Percentiles rank a stretch among this genome's conserved stretches.
Conservation (phyloP, 768 basidiomycete species). For the Lentinula sp. region DNA sequence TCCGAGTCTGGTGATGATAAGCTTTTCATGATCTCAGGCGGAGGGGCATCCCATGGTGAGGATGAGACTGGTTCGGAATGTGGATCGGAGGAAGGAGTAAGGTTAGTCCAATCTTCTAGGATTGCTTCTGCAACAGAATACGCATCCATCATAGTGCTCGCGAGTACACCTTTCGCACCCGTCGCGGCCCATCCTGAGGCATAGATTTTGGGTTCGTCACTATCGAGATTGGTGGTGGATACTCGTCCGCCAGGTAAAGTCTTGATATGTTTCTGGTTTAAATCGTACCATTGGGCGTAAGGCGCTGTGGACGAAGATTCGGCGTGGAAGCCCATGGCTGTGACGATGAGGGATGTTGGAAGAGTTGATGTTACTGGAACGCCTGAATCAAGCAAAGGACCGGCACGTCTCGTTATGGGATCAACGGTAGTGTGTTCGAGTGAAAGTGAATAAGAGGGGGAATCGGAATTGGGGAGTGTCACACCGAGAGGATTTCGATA, state of each 20-base stretch:
- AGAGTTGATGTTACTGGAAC: slow-evolving; percentile 29
- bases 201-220: slow-evolving; percentile 46
- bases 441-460: slow-evolving; percentile 34
- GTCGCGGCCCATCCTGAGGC: slow-evolving; percentile 91
- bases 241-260: slow-evolving; percentile 41
- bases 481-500: slow-evolving; percentile 65
- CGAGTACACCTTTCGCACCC: slow-evolving; percentile 89
- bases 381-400: slow-evolving; percentile 42
- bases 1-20: slow-evolving; percentile 22
- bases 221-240: slow-evolving; percentile 34
- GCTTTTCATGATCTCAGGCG: slow-evolving; percentile 39
- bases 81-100: slow-evolving; percentile 10
- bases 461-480: background rate
- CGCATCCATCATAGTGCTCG: slow-evolving; percentile 90
- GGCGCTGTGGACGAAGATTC: slow-evolving; percentile 38
- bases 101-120: slow-evolving; percentile 43
- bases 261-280: slow-evolving; percentile 49
- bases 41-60: slow-evolving; percentile 21
- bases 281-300: slow-evolving; percentile 49
- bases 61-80: slow-evolving; percentile 6
- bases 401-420: slow-evolving; percentile 34
- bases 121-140: slow-evolving; percentile 73
- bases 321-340: slow-evolving; percentile 80
- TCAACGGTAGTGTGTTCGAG: slow-evolving; percentile 61
- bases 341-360: slow-evolving; percentile 73